Base-by-base conservation (phyloP, 192 early-diverging fungal genomes). In the Gaertneriomyces sp. region DNA sequence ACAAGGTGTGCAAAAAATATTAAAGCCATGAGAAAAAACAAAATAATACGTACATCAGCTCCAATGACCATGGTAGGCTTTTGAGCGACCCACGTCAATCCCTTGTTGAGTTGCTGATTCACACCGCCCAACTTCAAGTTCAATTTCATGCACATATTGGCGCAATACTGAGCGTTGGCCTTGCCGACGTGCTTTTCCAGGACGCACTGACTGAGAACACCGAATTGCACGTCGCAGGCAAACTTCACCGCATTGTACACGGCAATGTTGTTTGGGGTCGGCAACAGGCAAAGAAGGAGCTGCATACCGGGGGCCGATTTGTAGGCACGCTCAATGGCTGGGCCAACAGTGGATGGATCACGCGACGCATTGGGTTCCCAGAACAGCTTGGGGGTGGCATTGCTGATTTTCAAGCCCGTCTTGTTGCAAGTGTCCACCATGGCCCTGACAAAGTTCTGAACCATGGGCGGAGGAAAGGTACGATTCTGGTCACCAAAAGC, bases 121-220 rank as follows among this genome's bases (percentile, higher is more conserved):
- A 66, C 44, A 0, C 87, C 87, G 45, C 87, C 87, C 11, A 89
- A 75, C 68, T 89, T 89, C 10, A 76, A 71, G 69, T 89, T 89
- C 53, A 87, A 73, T 60, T 89, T 89, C 25, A 87, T 62, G 33
- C 58, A 58, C 0, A 86, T 7, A 19, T 70, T 62, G 7, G 57
- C 58, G 14, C 72, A 40, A 11, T 81, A 69, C 6, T 51, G 49
- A 8, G 33, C 19, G 17, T 69, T 53, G 19, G 45, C 42, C 25
- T 56, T 49, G 58, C 17, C 45, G 20, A 59, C 58, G 17, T 63
- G 70, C 19, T 74, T 50, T 6, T 7, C 38, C n/a, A 69, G 57
- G 39, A 81, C 56, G 60, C 83, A 85, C 64, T 85, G 83, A 40
- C 77, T 79, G 6, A 73, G 70, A 5, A 83, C 60, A 42, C 83